Percentiles rank a stretch among this genome's conserved stretches.
Evolutionary conservation across 2,329 filamentous ascomycete genomes (phyloP).

Genomic region (Fusarium coffeatum): DNA sequence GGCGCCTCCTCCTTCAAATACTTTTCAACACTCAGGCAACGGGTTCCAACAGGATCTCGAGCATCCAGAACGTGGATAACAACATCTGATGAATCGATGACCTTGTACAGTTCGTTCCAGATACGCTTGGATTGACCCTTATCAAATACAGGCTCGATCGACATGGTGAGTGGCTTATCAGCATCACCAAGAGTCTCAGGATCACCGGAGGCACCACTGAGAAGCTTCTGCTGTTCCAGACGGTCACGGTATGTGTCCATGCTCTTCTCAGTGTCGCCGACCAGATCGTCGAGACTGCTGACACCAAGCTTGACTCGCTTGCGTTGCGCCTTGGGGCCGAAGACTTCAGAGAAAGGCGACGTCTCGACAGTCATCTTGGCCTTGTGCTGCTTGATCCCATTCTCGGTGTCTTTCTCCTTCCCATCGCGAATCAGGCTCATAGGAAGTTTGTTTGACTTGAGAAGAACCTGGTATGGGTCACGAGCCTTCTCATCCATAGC

Average conservation of each 20-base stretch:
- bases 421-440: slow-evolving; percentile 91
- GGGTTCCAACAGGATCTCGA: slow-evolving; percentile 87
- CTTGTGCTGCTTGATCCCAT: slow-evolving; percentile 90
- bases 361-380: slow-evolving; percentile 95
- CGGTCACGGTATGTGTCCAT: slow-evolving; percentile 85
- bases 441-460: slow-evolving; percentile 96
- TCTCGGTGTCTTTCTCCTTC: slow-evolving; percentile 66
- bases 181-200: slow-evolving; percentile 61
- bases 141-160: slow-evolving; percentile 87
- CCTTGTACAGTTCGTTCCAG: slow-evolving; percentile 96
- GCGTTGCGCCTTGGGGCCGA: slow-evolving; percentile 91
- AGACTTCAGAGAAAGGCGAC: slow-evolving; percentile 86
- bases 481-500: slow-evolving; percentile 91
- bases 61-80: slow-evolving; percentile 95
- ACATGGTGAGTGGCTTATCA: slow-evolving; percentile 62
- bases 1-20: slow-evolving; percentile 93
- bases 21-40: slow-evolving; percentile 83
- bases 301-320: slow-evolving; percentile 93
- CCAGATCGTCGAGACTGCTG: slow-evolving; percentile 83
- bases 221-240: slow-evolving; percentile 79
- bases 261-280: slow-evolving; percentile 80
- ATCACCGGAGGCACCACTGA: slow-evolving; percentile 76
- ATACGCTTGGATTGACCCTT: slow-evolving; percentile 97
- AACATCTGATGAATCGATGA: slow-evolving; percentile 95
- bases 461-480: slow-evolving; percentile 92